Conservation (phyloP, 208 protist genomes). For the Trypanosoma brucei region DNA sequence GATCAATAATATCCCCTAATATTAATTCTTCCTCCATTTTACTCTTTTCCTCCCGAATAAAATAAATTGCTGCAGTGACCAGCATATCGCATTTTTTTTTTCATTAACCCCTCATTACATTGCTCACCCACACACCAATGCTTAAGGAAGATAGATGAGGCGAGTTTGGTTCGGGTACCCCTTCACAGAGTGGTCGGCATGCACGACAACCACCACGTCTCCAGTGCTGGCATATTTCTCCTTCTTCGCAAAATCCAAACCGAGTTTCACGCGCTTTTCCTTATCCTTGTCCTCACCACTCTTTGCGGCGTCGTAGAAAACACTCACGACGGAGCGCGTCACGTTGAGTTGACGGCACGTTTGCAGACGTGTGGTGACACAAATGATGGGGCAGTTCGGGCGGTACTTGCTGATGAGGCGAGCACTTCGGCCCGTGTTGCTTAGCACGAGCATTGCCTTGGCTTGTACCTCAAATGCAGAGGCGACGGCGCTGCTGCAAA, state of each 20-base stretch:
- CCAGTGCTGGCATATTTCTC: conserved; percentile 45
- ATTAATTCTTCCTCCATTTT: too few species aligned
- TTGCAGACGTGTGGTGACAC: conserved; percentile 81
- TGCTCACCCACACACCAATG: not conserved
- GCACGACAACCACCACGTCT: conserved; percentile 71
- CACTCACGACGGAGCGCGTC: conserved; percentile 68
- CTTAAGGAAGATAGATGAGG: conserved; percentile 34
- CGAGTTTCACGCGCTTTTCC: conserved; percentile 60
- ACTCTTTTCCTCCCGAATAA: too few species aligned
- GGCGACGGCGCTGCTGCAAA: conserved; percentile 93
- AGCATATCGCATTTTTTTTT: not conserved
- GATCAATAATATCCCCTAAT: too few species aligned
- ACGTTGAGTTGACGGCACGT: conserved; percentile 87
- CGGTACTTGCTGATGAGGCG: conserved; percentile 95
- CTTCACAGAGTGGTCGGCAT: conserved; percentile 83
- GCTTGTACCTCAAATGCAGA: conserved; percentile 91
- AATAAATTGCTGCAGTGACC: too few species aligned
- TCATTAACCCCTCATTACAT: not conserved
- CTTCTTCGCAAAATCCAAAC: conserved; percentile 62
- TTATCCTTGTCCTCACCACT: conserved; percentile 59
- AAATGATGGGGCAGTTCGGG: conserved; percentile 92
- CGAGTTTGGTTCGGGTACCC: conserved; percentile 87
- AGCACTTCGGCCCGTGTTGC: conserved; percentile 90
- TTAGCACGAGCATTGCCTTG: conserved; percentile 89
- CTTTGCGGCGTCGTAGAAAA: conserved; percentile 73